Conservation (phyloP, 2,329 filamentous ascomycete genomes). For the Calycina herbarum region DNA sequence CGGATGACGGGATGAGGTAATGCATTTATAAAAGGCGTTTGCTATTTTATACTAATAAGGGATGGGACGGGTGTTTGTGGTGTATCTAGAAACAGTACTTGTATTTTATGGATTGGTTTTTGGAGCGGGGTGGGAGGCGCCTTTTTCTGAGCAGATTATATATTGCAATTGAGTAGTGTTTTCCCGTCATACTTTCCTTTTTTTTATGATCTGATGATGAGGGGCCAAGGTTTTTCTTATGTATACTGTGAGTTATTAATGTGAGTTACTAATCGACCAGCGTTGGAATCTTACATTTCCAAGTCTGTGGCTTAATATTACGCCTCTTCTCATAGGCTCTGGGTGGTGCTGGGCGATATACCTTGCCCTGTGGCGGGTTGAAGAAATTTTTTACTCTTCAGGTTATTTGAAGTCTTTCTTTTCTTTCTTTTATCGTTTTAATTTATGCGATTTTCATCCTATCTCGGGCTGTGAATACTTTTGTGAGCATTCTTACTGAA, state of each 20-base stretch:
- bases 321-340: not conserved
- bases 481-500: not conserved
- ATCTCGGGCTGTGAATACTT: no score
- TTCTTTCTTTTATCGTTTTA: no score
- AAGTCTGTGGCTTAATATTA: not conserved
- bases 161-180: conserved; percentile 3
- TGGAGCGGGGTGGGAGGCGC: not conserved
- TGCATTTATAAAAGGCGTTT: not conserved
- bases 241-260: not conserved
- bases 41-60: not conserved
- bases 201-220: not conserved
- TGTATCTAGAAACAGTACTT: not conserved
- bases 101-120: conserved; percentile 5
- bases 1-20: not conserved
- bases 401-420: no score
- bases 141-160: not conserved
- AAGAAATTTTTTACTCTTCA: no score
- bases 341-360: not conserved
- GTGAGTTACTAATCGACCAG: not conserved
- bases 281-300: not conserved
- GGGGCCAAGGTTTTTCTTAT: not conserved
- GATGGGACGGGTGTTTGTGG: not conserved
- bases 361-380: not conserved
- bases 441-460: no score
- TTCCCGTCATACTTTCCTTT: not conserved